Evolutionary conservation across 2,329 filamentous ascomycete species (phyloP).

Genomic region (Verticillium zaregamsianum): DNA sequence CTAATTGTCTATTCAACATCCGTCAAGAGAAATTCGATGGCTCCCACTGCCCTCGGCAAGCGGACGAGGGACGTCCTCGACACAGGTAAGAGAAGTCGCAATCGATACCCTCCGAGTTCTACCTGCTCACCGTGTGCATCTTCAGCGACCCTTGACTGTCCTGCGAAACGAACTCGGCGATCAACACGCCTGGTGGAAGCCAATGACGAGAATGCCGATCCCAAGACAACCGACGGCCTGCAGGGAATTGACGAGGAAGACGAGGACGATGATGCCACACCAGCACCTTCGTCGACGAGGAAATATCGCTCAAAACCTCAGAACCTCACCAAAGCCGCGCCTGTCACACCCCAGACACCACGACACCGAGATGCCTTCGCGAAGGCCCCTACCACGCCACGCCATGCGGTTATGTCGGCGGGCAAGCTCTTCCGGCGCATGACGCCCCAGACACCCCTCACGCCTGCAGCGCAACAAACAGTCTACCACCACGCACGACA

Average conservation of each 20-base stretch:
- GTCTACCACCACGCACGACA: conserved; percentile 86
- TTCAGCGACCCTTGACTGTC: conserved; percentile 17
- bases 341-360: conserved; percentile 68
- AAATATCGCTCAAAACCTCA: conserved; percentile 22
- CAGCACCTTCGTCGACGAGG: conserved; percentile 18
- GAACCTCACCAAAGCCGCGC: conserved; percentile 35
- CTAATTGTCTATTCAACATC: neutral
- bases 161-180: conserved; percentile 43
- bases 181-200: conserved; percentile 36
- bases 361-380: conserved; percentile 76
- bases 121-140: neutral
- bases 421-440: conserved; percentile 72
- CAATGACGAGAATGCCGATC: conserved; percentile 66
- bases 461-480: conserved; percentile 65
- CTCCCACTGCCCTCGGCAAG: conserved; percentile 18
- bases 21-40: conserved; percentile 9
- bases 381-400: conserved; percentile 70
- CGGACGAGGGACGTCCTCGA: conserved; percentile 14
- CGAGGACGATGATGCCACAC: conserved; percentile 21
- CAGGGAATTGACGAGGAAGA: conserved; percentile 35
- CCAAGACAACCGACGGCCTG: conserved; percentile 29
- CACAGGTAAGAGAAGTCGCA: conserved; percentile 12
- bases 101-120: conserved; percentile 13
- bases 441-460: conserved; percentile 71
- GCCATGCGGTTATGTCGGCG: conserved; percentile 75